Conservation (phyloP, 2,329 filamentous ascomycete species). For the Trichophyton verrucosum region DNA sequence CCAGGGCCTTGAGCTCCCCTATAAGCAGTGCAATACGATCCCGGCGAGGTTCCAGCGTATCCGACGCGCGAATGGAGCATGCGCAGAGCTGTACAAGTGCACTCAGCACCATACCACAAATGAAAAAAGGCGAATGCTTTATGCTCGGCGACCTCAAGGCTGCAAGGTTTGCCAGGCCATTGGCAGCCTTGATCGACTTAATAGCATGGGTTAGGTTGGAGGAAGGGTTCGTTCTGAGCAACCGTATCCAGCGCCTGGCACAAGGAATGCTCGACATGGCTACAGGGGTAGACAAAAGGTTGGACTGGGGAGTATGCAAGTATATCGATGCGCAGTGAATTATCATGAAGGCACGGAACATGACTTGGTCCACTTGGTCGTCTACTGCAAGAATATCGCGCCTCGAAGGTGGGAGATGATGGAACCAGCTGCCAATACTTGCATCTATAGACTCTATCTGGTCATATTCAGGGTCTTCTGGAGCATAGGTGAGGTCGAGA, state of each 20-base stretch:
- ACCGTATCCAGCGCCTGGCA: slow-evolving; percentile 28
- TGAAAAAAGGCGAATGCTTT: slow-evolving; percentile 72
- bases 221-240: slow-evolving; percentile 30
- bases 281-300: slow-evolving; percentile 47
- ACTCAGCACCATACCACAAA: slow-evolving; percentile 63
- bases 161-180: slow-evolving; percentile 64
- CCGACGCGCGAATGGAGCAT: slow-evolving; percentile 49
- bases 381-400: slow-evolving; percentile 55
- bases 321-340: slow-evolving; percentile 52
- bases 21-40: slow-evolving; percentile 70
- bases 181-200: slow-evolving; percentile 68
- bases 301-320: slow-evolving; percentile 66
- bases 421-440: slow-evolving; percentile 58
- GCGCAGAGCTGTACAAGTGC: slow-evolving; percentile 72
- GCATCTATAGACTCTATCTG: slow-evolving; percentile 49
- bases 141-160: slow-evolving; percentile 46
- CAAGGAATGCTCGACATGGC: slow-evolving; percentile 38
- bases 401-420: slow-evolving; percentile 64
- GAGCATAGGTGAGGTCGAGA: slow-evolving; percentile 37
- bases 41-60: slow-evolving; percentile 46
- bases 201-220: slow-evolving; percentile 50
- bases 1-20: slow-evolving; percentile 58
- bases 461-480: slow-evolving; percentile 35
- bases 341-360: slow-evolving; percentile 85
- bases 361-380: slow-evolving; percentile 70